Evolutionary conservation across 345 rosid genomes (phyloP), one percentile per base, ranked within the genome.

Genomic region (Bruguiera sexangula): DNA sequence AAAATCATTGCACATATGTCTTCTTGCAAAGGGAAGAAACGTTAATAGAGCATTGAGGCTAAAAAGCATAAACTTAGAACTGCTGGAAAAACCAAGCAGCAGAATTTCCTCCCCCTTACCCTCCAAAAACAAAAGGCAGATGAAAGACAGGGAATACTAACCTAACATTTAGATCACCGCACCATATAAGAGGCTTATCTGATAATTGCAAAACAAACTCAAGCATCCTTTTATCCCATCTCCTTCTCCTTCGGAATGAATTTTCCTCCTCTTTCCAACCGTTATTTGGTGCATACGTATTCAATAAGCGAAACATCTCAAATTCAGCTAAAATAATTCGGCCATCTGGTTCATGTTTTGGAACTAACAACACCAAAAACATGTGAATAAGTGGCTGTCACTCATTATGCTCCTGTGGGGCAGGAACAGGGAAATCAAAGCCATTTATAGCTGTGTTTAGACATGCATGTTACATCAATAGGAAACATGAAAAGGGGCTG

Each of bases 191-290:
- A 81, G 96, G 96, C 79, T 92, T 95, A 78, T 87, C 91, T 55
- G 96, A 87, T 21, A 73, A 60, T 76, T 78, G 86, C 50, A 73
- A 53, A 73, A 85, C 88, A 78, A 94, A 89, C 71, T 95, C 96
- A 27, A 84, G 82, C 29, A 92, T 77, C 81, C 89, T 86, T 77
- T 90, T 92, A 78, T 95, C 97, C 96, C 99, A 95, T 76, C 90
- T 95, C 78, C 97, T 88, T 87, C 97, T 89, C 74, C 96, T 87
- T 68, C 71, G 93, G 80, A 92, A 95, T 32, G 97, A 81, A 66
- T 87, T 95, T 73, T 88, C 97, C 78, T 90, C 96, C 22, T 94
- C 99, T 85, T 85, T 95, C 99, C 99, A 95, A 62, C 97, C 99
- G 78, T 95, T 95, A 74, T 95, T 95, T 63, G 99, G 99, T 10